Conservation (phyloP, 2,329 filamentous ascomycete genomes). For the Pseudogymnoascus sp. region DNA sequence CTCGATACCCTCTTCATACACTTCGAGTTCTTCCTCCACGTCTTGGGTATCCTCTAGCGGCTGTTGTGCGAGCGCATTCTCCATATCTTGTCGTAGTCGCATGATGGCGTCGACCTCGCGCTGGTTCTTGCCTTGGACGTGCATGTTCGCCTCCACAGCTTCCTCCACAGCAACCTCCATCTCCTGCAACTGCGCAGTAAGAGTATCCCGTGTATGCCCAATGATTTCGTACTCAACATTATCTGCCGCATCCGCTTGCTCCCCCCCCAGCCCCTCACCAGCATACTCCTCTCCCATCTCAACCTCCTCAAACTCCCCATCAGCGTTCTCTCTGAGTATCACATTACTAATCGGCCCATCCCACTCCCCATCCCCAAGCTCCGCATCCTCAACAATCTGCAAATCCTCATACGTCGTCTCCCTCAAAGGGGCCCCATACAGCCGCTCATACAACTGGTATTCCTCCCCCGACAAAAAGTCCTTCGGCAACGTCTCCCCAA, state of each 20-base stretch:
- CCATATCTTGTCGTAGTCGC: conserved; percentile 27
- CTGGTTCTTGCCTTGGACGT: conserved; percentile 23
- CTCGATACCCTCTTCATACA: conserved; percentile 17
- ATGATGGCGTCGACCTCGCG: conserved; percentile 27
- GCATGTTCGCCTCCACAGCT: conserved; percentile 20
- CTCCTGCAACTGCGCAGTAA: conserved; percentile 13
- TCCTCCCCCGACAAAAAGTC: conserved; percentile 63
- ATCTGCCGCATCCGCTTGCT: conserved; percentile 28
- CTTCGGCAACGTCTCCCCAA: conserved; percentile 68
- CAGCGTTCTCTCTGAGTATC: conserved; percentile 46
- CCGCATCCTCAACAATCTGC: conserved; percentile 25
- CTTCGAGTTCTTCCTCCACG: conserved; percentile 19
- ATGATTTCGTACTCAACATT: conserved; percentile 16
- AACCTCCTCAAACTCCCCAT: conserved; percentile 56
- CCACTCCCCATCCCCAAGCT: conserved; percentile 22
- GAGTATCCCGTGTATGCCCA: conserved; percentile 5
- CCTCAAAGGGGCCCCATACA: conserved; percentile 70
- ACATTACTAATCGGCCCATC: conserved; percentile 30
- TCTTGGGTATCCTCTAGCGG: conserved; percentile 21
- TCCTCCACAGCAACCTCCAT: conserved; percentile 28
- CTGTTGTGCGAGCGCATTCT: conserved; percentile 19
- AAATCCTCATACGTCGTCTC: conserved; percentile 53
- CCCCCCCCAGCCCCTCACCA: conserved; percentile 20
- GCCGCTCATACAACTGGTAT: conserved; percentile 64
- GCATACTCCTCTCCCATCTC: conserved; percentile 27